Conservation (phyloP, 331 rosid genomes). For the Pyrus hybrid region DNA sequence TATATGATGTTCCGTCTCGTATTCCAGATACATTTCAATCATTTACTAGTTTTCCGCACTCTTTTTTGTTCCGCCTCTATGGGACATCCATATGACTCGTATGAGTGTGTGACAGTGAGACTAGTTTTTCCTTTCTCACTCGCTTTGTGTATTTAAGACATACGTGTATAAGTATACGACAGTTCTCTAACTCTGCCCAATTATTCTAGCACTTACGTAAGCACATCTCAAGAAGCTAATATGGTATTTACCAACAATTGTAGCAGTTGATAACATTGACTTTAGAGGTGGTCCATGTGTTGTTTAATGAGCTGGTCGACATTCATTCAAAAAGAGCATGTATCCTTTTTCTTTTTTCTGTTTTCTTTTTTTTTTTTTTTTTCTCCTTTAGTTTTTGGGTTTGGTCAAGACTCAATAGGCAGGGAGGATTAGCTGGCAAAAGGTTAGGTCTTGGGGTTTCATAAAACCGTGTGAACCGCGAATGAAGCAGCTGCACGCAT, state of each 20-base stretch:
- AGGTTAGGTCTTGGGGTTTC: not conserved
- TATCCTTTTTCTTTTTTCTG: not conserved
- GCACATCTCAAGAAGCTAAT: no score
- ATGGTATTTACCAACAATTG: not conserved
- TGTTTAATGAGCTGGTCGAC: constrained; percentile 8
- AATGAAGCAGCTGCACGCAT: not conserved
- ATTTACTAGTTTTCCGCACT: not conserved
- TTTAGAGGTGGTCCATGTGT: not conserved
- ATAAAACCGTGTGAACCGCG: constrained; percentile 13
- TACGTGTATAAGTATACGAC: no score
- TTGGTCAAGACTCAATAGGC: not conserved
- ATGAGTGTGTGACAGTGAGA: no score
- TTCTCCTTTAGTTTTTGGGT: not conserved
- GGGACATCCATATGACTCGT: no score
- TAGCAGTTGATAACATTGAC: not conserved
- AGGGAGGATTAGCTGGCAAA: not conserved
- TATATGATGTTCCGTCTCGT: fast-evolving
- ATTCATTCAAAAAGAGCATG: not conserved
- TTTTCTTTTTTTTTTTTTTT: not conserved
- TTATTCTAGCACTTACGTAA: no score
- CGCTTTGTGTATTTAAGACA: no score
- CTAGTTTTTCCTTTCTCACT: no score
- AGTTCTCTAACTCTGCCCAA: no score
- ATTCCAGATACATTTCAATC: not conserved
- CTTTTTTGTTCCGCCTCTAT: not conserved